Evolutionary conservation across 2,329 filamentous ascomycete species (phyloP).

Genomic region (Pseudonectria foliicola): DNA sequence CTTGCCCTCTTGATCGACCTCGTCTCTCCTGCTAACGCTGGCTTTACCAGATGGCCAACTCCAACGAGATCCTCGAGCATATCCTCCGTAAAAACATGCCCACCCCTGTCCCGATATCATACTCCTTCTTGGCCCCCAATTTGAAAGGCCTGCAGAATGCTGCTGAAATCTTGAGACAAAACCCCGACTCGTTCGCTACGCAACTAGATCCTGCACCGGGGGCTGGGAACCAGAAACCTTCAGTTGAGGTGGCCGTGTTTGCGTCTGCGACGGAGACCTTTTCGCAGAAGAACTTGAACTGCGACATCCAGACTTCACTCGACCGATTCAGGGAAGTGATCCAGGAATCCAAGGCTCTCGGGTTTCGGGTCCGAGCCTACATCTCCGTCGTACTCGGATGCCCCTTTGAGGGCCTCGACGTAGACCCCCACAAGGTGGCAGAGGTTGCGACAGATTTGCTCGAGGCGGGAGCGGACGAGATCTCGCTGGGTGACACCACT

Average conservation of each 20-base stretch:
- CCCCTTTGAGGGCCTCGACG: slow-evolving; percentile 63
- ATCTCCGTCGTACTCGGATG: slow-evolving; percentile 77
- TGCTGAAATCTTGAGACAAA: slow-evolving; percentile 41
- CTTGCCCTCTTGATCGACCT: background rate
- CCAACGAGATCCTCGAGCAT: slow-evolving; percentile 64
- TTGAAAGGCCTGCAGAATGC: slow-evolving; percentile 63
- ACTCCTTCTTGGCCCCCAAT: slow-evolving; percentile 78
- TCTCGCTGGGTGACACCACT: slow-evolving; percentile 83
- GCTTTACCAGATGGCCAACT: slow-evolving; percentile 63
- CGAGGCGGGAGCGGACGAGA: slow-evolving; percentile 85
- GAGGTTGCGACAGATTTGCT: slow-evolving; percentile 63
- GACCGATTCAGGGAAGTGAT: slow-evolving; percentile 65
- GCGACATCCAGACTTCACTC: slow-evolving; percentile 67
- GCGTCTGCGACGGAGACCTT: slow-evolving; percentile 77
- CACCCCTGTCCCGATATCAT: slow-evolving; percentile 54
- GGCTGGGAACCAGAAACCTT: slow-evolving; percentile 36
- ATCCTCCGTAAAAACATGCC: slow-evolving; percentile 52
- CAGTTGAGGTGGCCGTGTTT: slow-evolving; percentile 70
- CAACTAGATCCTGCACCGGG: slow-evolving; percentile 38
- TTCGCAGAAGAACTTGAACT: slow-evolving; percentile 76
- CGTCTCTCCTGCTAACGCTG: slow-evolving; percentile 6
- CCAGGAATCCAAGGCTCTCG: slow-evolving; percentile 54
- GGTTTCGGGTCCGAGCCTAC: slow-evolving; percentile 67
- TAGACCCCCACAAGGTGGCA: slow-evolving; percentile 56
- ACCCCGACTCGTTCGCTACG: slow-evolving; percentile 44